Evolutionary conservation across 1,284 basidiomycete species (phyloP).

Genomic region (Cronartium quercuum): DNA sequence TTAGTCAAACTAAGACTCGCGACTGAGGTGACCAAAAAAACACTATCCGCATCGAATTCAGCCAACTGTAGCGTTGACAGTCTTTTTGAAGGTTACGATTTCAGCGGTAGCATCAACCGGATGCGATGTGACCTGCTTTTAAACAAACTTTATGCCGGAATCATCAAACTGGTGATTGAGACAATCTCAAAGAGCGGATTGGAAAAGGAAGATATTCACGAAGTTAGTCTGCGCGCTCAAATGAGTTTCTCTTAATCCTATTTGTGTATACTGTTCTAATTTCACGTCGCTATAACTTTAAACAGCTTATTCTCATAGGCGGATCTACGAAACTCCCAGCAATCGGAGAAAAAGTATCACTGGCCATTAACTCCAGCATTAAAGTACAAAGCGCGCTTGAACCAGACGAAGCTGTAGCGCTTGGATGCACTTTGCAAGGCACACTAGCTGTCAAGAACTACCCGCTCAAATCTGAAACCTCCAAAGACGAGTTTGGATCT

Average conservation of each 20-base stretch:
- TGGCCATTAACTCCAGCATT: conserved; percentile 56
- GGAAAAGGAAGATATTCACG: conserved; percentile 75
- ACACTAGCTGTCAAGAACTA: conserved; percentile 57
- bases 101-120: conserved; percentile 84
- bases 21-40: conserved; percentile 90
- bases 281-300: neutral
- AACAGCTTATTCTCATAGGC: conserved; percentile 73
- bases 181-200: conserved; percentile 61
- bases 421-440: conserved; percentile 83
- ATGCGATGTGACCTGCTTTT: conserved; percentile 88
- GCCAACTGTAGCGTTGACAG: conserved; percentile 86
- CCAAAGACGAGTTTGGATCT: conserved; percentile 48
- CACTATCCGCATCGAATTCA: conserved; percentile 76
- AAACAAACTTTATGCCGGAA: conserved; percentile 64
- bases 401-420: conserved; percentile 79
- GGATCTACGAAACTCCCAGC: conserved; percentile 80
- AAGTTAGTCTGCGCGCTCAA: conserved; percentile 52
- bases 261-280: neutral
- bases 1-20: conserved; percentile 88
- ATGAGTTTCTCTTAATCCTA: neutral
- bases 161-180: conserved; percentile 60
- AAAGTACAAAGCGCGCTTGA: conserved; percentile 57
- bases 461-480: conserved; percentile 51
- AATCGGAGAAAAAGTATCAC: conserved; percentile 69
- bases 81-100: conserved; percentile 89